Evolutionary conservation across 2,329 filamentous ascomycete genomes (phyloP), one percentile per base, ranked within the genome.

Genomic region (Lachnellula cervina): DNA sequence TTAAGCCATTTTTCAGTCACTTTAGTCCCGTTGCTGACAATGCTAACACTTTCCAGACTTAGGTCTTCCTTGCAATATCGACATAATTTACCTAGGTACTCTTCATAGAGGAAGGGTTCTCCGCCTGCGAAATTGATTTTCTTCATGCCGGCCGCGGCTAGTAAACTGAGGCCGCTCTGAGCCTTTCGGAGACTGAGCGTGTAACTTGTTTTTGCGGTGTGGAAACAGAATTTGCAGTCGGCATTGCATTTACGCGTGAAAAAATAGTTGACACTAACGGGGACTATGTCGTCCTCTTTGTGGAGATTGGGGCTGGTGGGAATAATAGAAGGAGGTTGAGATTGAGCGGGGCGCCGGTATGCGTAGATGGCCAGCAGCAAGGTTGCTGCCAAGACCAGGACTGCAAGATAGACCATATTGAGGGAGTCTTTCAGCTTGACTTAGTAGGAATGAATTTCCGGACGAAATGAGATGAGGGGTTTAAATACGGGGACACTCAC

Each of bases 61-160:
- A 83, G 70, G 0, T 73, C 70, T 43, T 75, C 67, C 59, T 82
- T 82, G 69, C 74, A 75, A 64, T 72, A 82, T 23, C 70, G 61
- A 32, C 74, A 63, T 43, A 82, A 67, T 56, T 73, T 66, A 25
- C 72, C 71, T 0, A 81, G 68, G 51, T 73, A 72, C 23, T 66
- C 62, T 0, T 72, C 71, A 59, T 81, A 77, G 8, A 82, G 72
- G 59, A 81, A 79, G 0, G 79, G 78, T 58, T 82, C 79, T 13
- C 80, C 78, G 28, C 79, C 79, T 0, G 79, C 78, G 59, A 82
- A 77, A 64, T 81, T 81, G 64, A 81, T 69, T 62, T 81, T 82
- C 49, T 69, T 72, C 78, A 81, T 81, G 14, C 79, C 79, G 3
- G 77, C 78, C 1, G 74, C 60, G 51, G 72, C 72, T 13, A 82